phyloP scores from a whole-genome alignment of 1,139 yeast genomes.

The Blastobotrys arbuscula region DNA sequence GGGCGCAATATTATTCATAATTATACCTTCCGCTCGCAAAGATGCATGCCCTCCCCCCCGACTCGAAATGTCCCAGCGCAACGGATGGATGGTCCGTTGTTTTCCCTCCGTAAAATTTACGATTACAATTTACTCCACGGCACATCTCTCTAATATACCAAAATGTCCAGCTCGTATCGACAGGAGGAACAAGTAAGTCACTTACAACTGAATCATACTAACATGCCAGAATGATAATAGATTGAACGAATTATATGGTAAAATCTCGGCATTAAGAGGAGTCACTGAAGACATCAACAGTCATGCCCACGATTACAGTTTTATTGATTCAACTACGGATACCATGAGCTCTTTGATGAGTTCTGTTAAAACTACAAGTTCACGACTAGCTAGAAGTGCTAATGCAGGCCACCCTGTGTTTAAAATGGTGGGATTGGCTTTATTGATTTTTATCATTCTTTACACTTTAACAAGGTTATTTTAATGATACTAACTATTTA shows the following conservation, averaged over 20 bases:
- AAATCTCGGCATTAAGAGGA: conserved; percentile 53
- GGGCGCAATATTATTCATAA: too few species aligned
- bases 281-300: conserved; percentile 60
- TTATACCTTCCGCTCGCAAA: too few species aligned
- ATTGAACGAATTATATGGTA: conserved; percentile 54
- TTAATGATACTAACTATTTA: conserved; percentile 20
- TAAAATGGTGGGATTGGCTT: conserved; percentile 53
- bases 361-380: conserved; percentile 61
- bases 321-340: conserved; percentile 45
- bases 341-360: conserved; percentile 55
- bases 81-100: too few species aligned
- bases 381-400: conserved; percentile 57
- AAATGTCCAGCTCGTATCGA: conserved; percentile 25
- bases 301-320: conserved; percentile 53
- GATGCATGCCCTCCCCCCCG: too few species aligned
- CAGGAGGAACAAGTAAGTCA: conserved; percentile 24
- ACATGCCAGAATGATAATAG: conserved; percentile 48
- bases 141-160: background rate
- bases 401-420: conserved; percentile 52
- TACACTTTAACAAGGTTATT: conserved; percentile 61
- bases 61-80: too few species aligned
- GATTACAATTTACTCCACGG: too few species aligned
- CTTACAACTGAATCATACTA: background rate
- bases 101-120: too few species aligned
- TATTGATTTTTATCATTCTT: conserved; percentile 55